phyloP scores from a whole-genome alignment of 176 grass and related monocot genomes.

The Avena insularis region DNA sequence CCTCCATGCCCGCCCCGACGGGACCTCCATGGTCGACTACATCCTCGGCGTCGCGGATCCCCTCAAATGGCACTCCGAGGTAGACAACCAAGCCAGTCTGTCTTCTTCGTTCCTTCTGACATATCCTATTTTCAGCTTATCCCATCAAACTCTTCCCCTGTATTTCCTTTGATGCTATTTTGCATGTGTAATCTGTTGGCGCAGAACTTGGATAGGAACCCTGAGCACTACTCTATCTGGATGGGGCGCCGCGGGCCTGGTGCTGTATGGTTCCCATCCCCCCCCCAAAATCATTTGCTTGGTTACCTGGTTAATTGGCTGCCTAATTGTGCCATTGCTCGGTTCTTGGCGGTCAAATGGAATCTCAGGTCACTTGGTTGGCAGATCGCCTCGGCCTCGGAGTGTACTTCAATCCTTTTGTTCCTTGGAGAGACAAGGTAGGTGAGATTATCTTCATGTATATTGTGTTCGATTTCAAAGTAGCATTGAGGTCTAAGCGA shows the following conservation, averaged over 20 bases:
- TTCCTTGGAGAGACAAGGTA: slow-evolving; percentile 87
- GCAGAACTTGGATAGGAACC: slow-evolving; percentile 86
- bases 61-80: slow-evolving; percentile 74
- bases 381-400: slow-evolving; percentile 67
- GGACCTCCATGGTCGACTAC: slow-evolving; percentile 87
- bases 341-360: slow-evolving; percentile 10
- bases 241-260: slow-evolving; percentile 59
- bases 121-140: not conserved
- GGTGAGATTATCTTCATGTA: not conserved
- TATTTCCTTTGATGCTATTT: slow-evolving; percentile 14
- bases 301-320: not conserved
- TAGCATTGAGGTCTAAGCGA: not conserved
- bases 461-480: slow-evolving; percentile 11
- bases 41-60: slow-evolving; percentile 85
- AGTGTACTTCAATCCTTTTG: slow-evolving; percentile 94
- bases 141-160: not conserved
- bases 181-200: slow-evolving; percentile 24
- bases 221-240: slow-evolving; percentile 72
- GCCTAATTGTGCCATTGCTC: not conserved
- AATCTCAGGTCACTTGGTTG: slow-evolving; percentile 66
- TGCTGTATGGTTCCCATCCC: slow-evolving; percentile 39
- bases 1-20: slow-evolving; percentile 52
- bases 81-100: slow-evolving; percentile 5
- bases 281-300: slow-evolving; percentile 12
- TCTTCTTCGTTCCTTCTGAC: not conserved